Conservation (phyloP, 2,329 filamentous ascomycete species). For the Colletotrichum tropicale region DNA sequence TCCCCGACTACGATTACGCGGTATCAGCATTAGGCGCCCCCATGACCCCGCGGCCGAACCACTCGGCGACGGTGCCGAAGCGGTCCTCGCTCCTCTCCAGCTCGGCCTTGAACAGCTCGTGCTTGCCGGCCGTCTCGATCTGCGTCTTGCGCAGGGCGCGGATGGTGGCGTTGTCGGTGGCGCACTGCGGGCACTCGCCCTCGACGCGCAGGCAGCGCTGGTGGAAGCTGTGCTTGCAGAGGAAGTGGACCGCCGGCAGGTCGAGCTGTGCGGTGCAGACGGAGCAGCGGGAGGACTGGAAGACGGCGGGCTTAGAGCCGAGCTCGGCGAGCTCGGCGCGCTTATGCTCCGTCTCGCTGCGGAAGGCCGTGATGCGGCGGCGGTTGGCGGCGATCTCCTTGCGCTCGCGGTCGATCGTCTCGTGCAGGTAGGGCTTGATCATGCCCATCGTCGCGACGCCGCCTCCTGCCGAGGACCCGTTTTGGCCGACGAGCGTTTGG, state of each 20-base stretch:
- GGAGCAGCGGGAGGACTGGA: conserved; percentile 88
- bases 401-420: conserved; percentile 87
- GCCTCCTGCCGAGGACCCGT: conserved; percentile 28
- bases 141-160: conserved; percentile 86
- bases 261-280: conserved; percentile 81
- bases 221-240: conserved; percentile 98
- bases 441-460: conserved; percentile 96
- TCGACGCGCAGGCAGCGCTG: conserved; percentile 75
- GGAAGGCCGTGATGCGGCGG: conserved; percentile 81
- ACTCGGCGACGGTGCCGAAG: conserved; percentile 91
- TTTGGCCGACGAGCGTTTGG: conserved; percentile 78
- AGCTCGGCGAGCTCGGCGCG: conserved; percentile 80
- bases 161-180: conserved; percentile 84
- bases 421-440: conserved; percentile 89
- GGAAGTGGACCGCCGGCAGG: conserved; percentile 89
- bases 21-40: conserved; percentile 44
- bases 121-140: conserved; percentile 82
- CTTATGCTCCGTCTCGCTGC: conserved; percentile 81
- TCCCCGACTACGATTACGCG: neutral
- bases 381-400: conserved; percentile 83
- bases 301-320: conserved; percentile 80
- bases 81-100: conserved; percentile 78
- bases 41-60: conserved; percentile 96
- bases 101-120: conserved; percentile 87
- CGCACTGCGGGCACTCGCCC: conserved; percentile 84